These are phyloP conservation scores for Chrysoporthe puriensis DNA, from an alignment of 2,329 filamentous ascomycete species.

Conservation along the genomic window DNA sequence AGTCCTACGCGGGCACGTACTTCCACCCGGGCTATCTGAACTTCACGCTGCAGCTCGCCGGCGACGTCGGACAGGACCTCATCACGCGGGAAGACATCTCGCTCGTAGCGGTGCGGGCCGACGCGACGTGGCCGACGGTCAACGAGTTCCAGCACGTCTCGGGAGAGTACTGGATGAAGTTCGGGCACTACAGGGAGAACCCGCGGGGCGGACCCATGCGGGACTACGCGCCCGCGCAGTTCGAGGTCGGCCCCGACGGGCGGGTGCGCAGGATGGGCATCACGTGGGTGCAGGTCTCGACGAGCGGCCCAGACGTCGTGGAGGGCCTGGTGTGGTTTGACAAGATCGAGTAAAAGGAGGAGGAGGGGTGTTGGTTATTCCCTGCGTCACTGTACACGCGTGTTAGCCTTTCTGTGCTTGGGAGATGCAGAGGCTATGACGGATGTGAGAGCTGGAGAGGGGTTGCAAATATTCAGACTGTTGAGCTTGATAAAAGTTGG, in stretches of 20 bases:
- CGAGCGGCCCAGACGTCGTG: conserved; percentile 32
- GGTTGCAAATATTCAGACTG: conserved; percentile 54
- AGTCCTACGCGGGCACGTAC: conserved; percentile 47
- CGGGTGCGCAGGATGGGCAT: conserved; percentile 36
- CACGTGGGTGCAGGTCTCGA: conserved; percentile 34
- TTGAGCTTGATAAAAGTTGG: conserved; percentile 62
- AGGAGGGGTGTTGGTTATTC: not conserved
- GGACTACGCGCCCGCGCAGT: conserved; percentile 39
- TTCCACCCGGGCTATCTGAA: conserved; percentile 47
- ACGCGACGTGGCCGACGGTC: conserved; percentile 39
- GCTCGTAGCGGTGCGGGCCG: conserved; percentile 35
- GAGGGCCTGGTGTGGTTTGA: conserved; percentile 40
- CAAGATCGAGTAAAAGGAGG: conserved; percentile 28
- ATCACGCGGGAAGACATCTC: conserved; percentile 11
- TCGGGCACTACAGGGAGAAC: conserved; percentile 32
- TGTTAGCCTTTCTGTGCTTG: conserved; percentile 17
- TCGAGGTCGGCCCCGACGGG: conserved; percentile 38
- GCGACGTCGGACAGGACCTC: not conserved
- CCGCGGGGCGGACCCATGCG: conserved; percentile 33
- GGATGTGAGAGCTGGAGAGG: not conserved
- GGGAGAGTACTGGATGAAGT: conserved; percentile 42
- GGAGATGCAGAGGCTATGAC: not conserved
- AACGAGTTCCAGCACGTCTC: conserved; percentile 42
- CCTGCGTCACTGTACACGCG: conserved; percentile 19
- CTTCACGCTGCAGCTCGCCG: conserved; percentile 35